Conservation (phyloP, 768 basidiomycete species). For the Podaxis rugospora region DNA sequence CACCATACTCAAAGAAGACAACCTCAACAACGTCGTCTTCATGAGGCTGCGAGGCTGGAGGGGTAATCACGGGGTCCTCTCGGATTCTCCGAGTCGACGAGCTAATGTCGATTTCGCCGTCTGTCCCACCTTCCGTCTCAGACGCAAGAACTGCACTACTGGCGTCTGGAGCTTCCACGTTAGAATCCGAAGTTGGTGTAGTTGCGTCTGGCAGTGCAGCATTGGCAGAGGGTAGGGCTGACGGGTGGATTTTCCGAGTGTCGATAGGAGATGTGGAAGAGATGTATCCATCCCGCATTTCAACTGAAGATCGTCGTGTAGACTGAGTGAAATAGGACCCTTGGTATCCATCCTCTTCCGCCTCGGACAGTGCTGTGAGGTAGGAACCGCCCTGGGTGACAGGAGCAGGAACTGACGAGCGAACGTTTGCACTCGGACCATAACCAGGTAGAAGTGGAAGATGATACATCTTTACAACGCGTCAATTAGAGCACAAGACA, state of each 20-base stretch:
- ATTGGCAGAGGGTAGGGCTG: background rate
- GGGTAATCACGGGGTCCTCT: too few species aligned
- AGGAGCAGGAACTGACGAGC: constrained; percentile 71
- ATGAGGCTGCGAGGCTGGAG: background rate
- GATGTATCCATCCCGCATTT: constrained; percentile 60
- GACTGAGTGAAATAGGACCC: constrained; percentile 69
- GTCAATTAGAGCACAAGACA: constrained; percentile 8
- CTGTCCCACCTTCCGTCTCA: constrained; percentile 4
- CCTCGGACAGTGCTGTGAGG: constrained; percentile 70
- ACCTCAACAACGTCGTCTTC: constrained; percentile 61
- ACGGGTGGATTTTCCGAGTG: constrained; percentile 21
- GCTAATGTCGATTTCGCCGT: background rate
- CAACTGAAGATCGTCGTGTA: constrained; percentile 25
- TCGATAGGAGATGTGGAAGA: constrained; percentile 41
- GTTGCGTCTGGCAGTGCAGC: background rate
- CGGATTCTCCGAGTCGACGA: background rate
- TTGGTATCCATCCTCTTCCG: constrained; percentile 88
- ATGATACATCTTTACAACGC: constrained; percentile 70
- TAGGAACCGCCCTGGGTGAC: constrained; percentile 46
- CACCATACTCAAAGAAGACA: constrained; percentile 84
- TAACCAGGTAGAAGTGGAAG: constrained; percentile 91
- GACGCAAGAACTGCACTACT: background rate
- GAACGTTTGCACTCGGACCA: constrained; percentile 75
- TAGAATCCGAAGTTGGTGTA: background rate
- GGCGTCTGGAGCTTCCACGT: background rate